Base-by-base conservation (phyloP, 371 early-diverging fungal species). In the Zychaea mexicana region DNA sequence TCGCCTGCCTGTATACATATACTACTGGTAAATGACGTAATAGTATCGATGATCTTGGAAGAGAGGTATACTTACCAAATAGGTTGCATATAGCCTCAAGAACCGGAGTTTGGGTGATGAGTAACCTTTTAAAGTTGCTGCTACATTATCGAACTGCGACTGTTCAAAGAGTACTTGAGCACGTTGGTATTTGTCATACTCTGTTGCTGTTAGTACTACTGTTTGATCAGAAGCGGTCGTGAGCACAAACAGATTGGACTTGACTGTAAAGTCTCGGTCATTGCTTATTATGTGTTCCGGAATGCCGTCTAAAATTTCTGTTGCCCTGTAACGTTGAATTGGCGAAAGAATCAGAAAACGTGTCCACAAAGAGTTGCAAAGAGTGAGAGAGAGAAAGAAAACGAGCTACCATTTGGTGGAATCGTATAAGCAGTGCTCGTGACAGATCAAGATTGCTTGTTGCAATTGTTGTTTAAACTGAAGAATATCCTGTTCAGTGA, bases 161-260 rank as follows among this genome's bases (percentile, higher is more conserved):
- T 87, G 66, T 42, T 92, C 88, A 64, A 93, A 94, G 31, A 88
- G 78, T 3, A 88, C 70, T 68, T 90, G 90, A 32, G 91, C 92
- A 67, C 89, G 78, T 38, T 85, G 73, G 49, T 85, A 87, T 46
- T 75, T 75, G 63, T 90, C 90, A 31, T 60, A 74, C 60, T 73
- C 85, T 58, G 62, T 49, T 59, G 67, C 69, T 24, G 76, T 65
- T 27, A 73, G 56, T 2, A 67, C 64, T 13, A 64, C 73, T 36
- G 39, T 57, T 27, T 66, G 68, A 52, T 64, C 42, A 32, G n/a
- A n/a, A n/a, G 54, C 27, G 57, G 62, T 28, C 45, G 72, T 24
- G 47, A 58, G 32, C 27, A 36, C 17, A 3, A 31, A 21, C 52
- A 27, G 38, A 47, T 30, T 62, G 15, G 39, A 52, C 22, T 30